These are phyloP conservation scores for Mycosphaerella arachidis DNA, from an alignment of 2,329 filamentous ascomycete species.

Conservation along the genomic window DNA sequence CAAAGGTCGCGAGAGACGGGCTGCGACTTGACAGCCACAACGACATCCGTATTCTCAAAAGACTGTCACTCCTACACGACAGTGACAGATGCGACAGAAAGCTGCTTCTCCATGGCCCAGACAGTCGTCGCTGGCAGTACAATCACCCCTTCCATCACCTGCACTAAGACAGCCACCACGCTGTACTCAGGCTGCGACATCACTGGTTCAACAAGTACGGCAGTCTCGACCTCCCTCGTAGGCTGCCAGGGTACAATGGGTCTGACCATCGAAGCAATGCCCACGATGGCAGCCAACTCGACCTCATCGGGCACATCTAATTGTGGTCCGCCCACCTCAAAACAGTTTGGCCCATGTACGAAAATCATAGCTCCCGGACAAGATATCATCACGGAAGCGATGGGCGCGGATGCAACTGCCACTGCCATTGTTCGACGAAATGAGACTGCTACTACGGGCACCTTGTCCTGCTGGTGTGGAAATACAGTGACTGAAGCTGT, in stretches of 20 bases:
- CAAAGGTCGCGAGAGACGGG: constrained; percentile 6
- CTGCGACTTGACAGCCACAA: constrained; percentile 10
- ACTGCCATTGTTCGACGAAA: background rate
- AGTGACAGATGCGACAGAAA: constrained; percentile 7
- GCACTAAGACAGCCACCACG: constrained; percentile 7
- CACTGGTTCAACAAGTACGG: constrained; percentile 8
- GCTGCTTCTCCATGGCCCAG: constrained; percentile 9
- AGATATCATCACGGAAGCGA: background rate
- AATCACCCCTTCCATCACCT: constrained; percentile 6
- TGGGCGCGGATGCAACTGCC: background rate
- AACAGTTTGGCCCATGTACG: background rate
- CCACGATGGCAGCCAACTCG: background rate
- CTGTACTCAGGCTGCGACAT: constrained; percentile 16
- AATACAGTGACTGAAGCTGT: background rate
- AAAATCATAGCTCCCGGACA: background rate
- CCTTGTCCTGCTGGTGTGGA: constrained; percentile 1
- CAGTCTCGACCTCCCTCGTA: constrained; percentile 5
- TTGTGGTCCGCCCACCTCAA: constrained; percentile 1
- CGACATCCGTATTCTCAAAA: constrained; percentile 9
- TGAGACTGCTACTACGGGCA: background rate
- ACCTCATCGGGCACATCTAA: background rate
- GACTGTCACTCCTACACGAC: constrained; percentile 8
- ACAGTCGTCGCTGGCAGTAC: constrained; percentile 1
- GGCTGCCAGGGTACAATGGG: background rate
- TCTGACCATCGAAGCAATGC: constrained; percentile 2